Percentiles rank a stretch among this genome's conserved stretches.
These are phyloP conservation scores for Rhodotorula sp. DNA, from an alignment of 1,284 basidiomycete genomes.

Conservation along the genomic window DNA sequence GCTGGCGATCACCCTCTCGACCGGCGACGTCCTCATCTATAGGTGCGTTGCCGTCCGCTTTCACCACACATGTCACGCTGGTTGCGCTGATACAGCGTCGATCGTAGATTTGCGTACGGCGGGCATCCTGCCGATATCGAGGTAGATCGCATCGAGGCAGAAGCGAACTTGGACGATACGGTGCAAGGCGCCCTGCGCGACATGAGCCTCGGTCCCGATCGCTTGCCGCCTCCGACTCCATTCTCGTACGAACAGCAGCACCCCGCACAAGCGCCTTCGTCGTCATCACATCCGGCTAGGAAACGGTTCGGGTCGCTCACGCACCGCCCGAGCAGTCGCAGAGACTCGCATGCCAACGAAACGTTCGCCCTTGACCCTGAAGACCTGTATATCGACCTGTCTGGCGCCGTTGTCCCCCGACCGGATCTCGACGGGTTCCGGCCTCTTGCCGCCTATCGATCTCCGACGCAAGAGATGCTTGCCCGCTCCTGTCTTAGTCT, in stretches of 20 bases:
- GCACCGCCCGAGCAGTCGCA: not conserved
- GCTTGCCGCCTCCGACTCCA: not conserved
- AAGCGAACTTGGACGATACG: conserved; percentile 21
- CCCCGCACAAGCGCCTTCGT: too few relatives aligned
- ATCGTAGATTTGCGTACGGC: conserved; percentile 14
- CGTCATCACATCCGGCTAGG: not conserved
- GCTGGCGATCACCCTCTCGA: conserved; percentile 60
- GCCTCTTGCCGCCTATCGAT: conserved; percentile 52
- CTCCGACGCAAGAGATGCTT: not conserved
- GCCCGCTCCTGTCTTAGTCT: conserved; percentile 16
- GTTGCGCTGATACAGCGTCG: conserved; percentile 27
- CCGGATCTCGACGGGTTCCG: conserved; percentile 61
- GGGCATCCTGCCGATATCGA: conserved; percentile 16
- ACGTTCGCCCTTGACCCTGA: conserved; percentile 54
- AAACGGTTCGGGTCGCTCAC: not conserved
- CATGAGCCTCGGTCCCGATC: conserved; percentile 3
- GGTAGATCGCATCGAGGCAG: conserved; percentile 20
- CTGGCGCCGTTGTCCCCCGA: conserved; percentile 1
- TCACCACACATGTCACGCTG: conserved; percentile 16
- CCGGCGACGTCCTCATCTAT: conserved; percentile 67
- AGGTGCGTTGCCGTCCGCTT: conserved; percentile 51
- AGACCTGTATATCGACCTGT: conserved; percentile 42
- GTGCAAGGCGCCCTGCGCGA: conserved; percentile 24
- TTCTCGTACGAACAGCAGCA: not conserved
- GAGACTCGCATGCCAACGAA: conserved; percentile 52